Base-by-base conservation (phyloP, 2,329 filamentous ascomycete species). In the Exophiala dermatitidis region DNA sequence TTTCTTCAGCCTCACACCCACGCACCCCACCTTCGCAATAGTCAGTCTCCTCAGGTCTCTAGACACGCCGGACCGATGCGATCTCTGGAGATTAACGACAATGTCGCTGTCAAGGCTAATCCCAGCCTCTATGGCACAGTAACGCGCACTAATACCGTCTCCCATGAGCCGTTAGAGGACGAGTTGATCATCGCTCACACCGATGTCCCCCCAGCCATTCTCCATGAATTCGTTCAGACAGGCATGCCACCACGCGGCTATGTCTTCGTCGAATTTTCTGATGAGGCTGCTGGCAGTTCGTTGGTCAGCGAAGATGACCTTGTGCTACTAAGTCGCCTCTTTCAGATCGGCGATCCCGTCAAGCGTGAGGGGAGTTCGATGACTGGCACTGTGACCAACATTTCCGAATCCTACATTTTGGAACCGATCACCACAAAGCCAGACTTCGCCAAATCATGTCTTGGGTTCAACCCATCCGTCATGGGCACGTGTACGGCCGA, bases 321-420 rank as follows among this genome's bases (percentile, higher is more conserved):
- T 41, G 67, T 69, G 10, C 67, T 82, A 26, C 65, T 82, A 31
- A 77, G 81, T 64, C 74, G 80, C n/a, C 67, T 70, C 1, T 66
- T 82, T 9, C 70, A 74, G 46, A 72, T 81, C 10, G 80, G 80
- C 29, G 76, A 81, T 60, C 68, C 75, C 8, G 79, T 82, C 48
- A 81, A 80, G 64, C 67, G 70, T 33, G 68, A 70, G 38, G 66
- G 69, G 0, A 72, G 76, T 58, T 69, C 74, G 10, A 73, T 77
- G 66, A 79, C 75, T 48, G 80, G 80, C 29, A 78, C 74, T 2
- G 73, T 82, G 45, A 72, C 81, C 48, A 75, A 73, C 54, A 71
- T 73, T 1, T 68, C 67, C 31, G 71, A 72, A 2, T 68, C 63
- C 41, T 79, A 76, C 65, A 74, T 66, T 33, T 72, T 78, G 38